Base-by-base conservation (phyloP, 2,329 filamentous ascomycete species). In the Thermothelomyces thermophilus region DNA sequence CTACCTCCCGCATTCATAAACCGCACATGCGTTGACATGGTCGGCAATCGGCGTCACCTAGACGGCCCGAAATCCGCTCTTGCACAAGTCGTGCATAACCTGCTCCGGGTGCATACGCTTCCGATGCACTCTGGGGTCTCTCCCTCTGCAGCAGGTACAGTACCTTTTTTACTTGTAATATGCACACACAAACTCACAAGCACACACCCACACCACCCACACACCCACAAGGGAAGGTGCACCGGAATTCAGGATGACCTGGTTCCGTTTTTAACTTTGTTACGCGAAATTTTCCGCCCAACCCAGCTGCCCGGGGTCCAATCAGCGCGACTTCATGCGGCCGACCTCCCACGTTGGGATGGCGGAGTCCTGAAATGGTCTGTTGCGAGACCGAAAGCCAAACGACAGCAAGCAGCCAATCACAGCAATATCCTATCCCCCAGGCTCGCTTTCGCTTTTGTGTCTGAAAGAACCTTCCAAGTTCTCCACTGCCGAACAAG, bases 381-480 rank as follows among this genome's bases (percentile, higher is more conserved):
- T 44, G 39, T 13, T 11, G n/a, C 36, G 20, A 20, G 33, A 26
- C 33, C 22, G 2, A 24, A 22, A 33, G 5, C 10, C 19, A 6
- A 5, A 2, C 7, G 13, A 7, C 28, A 26, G 24, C 9, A 26
- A 26, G 24, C 24, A 17, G 28, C 48, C 48, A 50, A 45, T 46
- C 8, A 30, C 13, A 20, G 5, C 41, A 30, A 16, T 14, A 16
- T 26, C 37, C n/a, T 19, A n/a, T n/a, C 20, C 9, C 24, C 30
- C n/a, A 22, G 1, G n/a, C 31, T 51, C 49, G 49, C 24, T 51
- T 53, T 60, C 35, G 42, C 49, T 43, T 53, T 52, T 37, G 8
- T 13, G 11, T 11, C 19, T 9, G 17, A 17, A 10, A 26, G 37
- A 24, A 16, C 20, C 3, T 17, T 5, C 24, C 24, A 5, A 5